Evolutionary conservation across 805 yeast species (phyloP).

Genomic region (Kazachstania viticola): DNA sequence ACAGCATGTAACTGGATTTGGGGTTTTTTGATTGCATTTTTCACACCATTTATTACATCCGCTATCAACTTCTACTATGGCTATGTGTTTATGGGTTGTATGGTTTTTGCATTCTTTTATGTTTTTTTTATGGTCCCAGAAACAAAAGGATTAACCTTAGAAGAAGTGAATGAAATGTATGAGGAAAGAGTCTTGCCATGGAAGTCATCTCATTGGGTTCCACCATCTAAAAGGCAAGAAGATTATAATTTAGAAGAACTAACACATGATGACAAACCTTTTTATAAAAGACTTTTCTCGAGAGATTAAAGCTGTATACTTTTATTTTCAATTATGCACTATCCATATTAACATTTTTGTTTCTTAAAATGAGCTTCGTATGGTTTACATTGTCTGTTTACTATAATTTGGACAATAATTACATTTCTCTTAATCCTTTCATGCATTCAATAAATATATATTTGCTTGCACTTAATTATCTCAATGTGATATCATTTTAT

Average conservation of each 20-base stretch:
- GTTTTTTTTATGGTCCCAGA: conserved; percentile 65
- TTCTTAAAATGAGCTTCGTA: too few relatives aligned
- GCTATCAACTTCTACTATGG: conserved; percentile 66
- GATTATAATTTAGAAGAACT: conserved; percentile 21
- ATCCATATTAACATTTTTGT: too few relatives aligned
- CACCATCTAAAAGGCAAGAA: conserved; percentile 31
- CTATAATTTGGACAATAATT: too few relatives aligned
- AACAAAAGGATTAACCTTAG: conserved; percentile 72
- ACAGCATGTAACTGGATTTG: conserved; percentile 57
- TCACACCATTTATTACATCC: conserved; percentile 62
- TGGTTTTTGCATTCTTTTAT: conserved; percentile 48
- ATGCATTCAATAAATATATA: too few relatives aligned
- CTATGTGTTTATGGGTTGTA: conserved; percentile 49
- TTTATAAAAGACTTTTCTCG: conserved; percentile 16
- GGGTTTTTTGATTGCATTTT: conserved; percentile 60
- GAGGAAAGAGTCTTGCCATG: conserved; percentile 33
- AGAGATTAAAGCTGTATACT: neutral
- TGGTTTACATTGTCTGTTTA: too few relatives aligned
- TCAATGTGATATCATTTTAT: too few relatives aligned
- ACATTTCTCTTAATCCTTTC: too few relatives aligned
- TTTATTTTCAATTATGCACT: too few relatives aligned
- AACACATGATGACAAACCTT: conserved; percentile 22
- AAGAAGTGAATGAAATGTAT: conserved; percentile 65
- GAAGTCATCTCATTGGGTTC: conserved; percentile 42
- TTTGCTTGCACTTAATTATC: too few relatives aligned